phyloP scores from a whole-genome alignment of 2,329 filamentous ascomycete genomes.

The Fusarium aywerte region DNA sequence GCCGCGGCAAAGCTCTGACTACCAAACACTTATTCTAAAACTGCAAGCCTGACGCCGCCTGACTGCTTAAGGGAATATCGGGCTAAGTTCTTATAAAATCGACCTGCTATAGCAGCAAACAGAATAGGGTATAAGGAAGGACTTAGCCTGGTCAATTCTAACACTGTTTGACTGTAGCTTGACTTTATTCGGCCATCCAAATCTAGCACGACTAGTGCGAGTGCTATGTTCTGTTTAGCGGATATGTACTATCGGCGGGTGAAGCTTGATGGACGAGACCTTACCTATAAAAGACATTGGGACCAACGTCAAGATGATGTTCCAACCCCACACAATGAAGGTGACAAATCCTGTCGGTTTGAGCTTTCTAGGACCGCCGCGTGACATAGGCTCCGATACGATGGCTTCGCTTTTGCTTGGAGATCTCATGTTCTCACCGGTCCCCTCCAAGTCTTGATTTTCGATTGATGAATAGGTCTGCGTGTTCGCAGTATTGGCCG shows the following conservation, averaged over 20 bases:
- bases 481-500: rapidly evolving
- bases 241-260: rapidly evolving
- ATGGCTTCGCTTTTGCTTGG: rapidly evolving
- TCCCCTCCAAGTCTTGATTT: background rate
- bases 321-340: background rate
- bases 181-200: background rate
- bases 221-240: background rate
- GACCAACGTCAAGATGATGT: background rate
- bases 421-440: background rate
- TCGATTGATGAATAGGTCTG: background rate
- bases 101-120: background rate
- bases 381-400: background rate
- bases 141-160: background rate
- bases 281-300: background rate
- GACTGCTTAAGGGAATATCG: background rate
- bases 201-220: background rate
- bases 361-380: background rate
- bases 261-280: rapidly evolving
- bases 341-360: background rate
- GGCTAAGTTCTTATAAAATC: background rate
- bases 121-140: background rate
- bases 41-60: background rate
- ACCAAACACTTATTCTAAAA: background rate
- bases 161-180: background rate
- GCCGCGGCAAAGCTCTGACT: background rate